phyloP scores from a whole-genome alignment of 2,329 filamentous ascomycete species.

The Stemphylium lycopersici region DNA sequence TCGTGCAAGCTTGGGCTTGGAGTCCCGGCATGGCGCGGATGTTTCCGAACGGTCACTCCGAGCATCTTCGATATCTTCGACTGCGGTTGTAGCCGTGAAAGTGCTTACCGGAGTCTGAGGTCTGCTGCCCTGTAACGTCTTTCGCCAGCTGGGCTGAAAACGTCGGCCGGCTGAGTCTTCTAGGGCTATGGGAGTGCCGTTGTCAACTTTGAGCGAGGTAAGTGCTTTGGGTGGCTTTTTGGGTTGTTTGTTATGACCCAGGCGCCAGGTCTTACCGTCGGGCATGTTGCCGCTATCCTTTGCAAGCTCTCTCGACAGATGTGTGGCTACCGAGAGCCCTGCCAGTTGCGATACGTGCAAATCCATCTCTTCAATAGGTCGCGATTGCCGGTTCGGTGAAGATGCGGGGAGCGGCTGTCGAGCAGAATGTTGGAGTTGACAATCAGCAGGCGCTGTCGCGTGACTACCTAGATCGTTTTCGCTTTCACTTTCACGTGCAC shows the following conservation, averaged over 20 bases:
- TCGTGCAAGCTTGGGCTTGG: slow-evolving; percentile 50
- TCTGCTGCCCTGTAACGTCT: slow-evolving; percentile 29
- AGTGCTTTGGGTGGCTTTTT: slow-evolving; percentile 26
- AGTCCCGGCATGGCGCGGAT: slow-evolving; percentile 37
- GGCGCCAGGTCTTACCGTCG: slow-evolving; percentile 33
- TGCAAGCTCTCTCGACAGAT: slow-evolving; percentile 3
- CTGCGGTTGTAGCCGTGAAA: slow-evolving; percentile 19
- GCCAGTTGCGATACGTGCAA: slow-evolving; percentile 10
- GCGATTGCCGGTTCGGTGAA: not conserved
- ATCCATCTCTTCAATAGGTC: slow-evolving; percentile 5
- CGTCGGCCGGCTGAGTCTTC: slow-evolving; percentile 26
- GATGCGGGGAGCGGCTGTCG: not conserved
- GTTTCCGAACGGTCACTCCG: slow-evolving; percentile 39
- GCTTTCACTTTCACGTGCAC: not conserved
- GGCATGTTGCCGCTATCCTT: slow-evolving; percentile 19
- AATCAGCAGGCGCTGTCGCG: not conserved
- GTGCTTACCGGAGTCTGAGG: slow-evolving; percentile 27
- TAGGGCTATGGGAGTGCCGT: slow-evolving; percentile 6
- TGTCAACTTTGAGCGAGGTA: slow-evolving; percentile 9
- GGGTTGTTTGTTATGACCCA: slow-evolving; percentile 23
- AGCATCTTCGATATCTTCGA: slow-evolving; percentile 34
- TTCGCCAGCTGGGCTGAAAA: slow-evolving; percentile 30
- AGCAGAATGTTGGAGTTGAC: not conserved
- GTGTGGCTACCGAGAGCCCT: slow-evolving; percentile 8
- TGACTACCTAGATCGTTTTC: not conserved